A percentile compares a stretch with the other conserved stretches of the same genome.
These are phyloP conservation scores for Chaetomium fimeti DNA, from an alignment of 495 filamentous ascomycete species.

Conservation along the genomic window DNA sequence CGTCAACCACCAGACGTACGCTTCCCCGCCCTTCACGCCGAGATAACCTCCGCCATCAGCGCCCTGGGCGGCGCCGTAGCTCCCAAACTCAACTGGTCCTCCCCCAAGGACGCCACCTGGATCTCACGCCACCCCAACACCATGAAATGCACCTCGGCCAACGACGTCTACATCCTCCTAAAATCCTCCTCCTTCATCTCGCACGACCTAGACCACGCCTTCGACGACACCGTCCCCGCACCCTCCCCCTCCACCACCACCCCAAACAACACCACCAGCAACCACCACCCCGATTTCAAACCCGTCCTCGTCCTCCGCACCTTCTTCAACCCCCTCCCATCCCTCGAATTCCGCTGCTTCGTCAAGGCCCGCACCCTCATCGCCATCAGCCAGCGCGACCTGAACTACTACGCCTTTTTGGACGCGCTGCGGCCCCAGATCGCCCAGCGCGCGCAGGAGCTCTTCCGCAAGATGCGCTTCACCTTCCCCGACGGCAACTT, in stretches of 20 bases:
- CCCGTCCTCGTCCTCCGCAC: slow-evolving; percentile 73
- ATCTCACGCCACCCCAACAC: slow-evolving; percentile 83
- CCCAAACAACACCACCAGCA: slow-evolving; percentile 5
- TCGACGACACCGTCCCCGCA: slow-evolving; percentile 67
- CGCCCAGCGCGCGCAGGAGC: slow-evolving; percentile 58
- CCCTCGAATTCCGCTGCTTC: slow-evolving; percentile 92
- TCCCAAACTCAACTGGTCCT: slow-evolving; percentile 96
- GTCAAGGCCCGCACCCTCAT: slow-evolving; percentile 76
- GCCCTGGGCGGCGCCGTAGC: slow-evolving; percentile 78
- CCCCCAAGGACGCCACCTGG: slow-evolving; percentile 95
- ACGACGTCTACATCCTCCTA: slow-evolving; percentile 89
- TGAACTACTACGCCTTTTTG: slow-evolving; percentile 86
- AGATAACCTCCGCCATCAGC: slow-evolving; percentile 71
- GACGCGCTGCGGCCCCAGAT: slow-evolving; percentile 62
- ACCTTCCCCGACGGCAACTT: slow-evolving; percentile 83
- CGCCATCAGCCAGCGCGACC: slow-evolving; percentile 83
- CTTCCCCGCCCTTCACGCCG: slow-evolving; percentile 68
- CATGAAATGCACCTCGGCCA: slow-evolving; percentile 79
- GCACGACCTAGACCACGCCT: slow-evolving; percentile 90
- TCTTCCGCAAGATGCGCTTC: slow-evolving; percentile 70
- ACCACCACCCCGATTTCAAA: slow-evolving; percentile 37
- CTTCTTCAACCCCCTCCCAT: slow-evolving; percentile 81
- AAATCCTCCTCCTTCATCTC: slow-evolving; percentile 92
- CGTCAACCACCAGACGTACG: slow-evolving; percentile 44
- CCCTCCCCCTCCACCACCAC: slow-evolving; percentile 7